A percentile compares a stretch with the other conserved stretches of the same genome.
Evolutionary conservation across 495 filamentous ascomycete genomes (phyloP).

Genomic region (Penicillium flavigenum): DNA sequence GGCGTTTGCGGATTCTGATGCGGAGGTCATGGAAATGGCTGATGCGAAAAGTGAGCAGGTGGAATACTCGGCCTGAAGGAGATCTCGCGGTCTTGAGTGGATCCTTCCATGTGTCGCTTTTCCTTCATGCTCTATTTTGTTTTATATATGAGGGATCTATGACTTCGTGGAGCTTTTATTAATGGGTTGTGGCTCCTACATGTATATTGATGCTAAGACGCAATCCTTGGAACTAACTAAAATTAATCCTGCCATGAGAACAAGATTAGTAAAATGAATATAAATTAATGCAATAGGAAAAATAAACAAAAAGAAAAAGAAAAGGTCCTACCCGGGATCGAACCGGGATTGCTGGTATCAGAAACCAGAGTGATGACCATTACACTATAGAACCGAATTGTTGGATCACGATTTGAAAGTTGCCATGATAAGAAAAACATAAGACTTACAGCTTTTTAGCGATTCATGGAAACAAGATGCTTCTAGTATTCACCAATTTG

Average conservation of each 20-base stretch:
- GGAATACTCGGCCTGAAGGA: constrained; percentile 5
- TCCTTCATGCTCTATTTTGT: neutral
- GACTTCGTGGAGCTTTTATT: too few species aligned
- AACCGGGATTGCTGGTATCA: constrained; percentile 43
- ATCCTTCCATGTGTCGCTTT: neutral
- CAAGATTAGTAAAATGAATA: neutral
- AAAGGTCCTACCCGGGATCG: constrained; percentile 43
- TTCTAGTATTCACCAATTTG: too few species aligned
- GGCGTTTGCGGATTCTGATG: constrained; percentile 24
- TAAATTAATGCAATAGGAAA: neutral
- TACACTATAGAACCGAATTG: constrained; percentile 28
- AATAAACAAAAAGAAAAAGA: neutral
- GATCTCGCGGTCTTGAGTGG: neutral
- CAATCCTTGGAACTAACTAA: too few species aligned
- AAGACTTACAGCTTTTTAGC: too few species aligned
- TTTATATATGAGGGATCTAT: neutral
- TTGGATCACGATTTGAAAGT: too few species aligned
- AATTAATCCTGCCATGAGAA: too few species aligned
- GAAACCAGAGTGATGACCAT: constrained; percentile 39
- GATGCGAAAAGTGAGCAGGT: constrained; percentile 12
- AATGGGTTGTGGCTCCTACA: too few species aligned
- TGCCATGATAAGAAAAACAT: too few species aligned
- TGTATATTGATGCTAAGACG: too few species aligned
- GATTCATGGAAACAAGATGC: too few species aligned
- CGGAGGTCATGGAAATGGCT: constrained; percentile 18